These are phyloP conservation scores for Ceriops decandra DNA, from an alignment of 345 rosid genomes.

Conservation along the genomic window DNA sequence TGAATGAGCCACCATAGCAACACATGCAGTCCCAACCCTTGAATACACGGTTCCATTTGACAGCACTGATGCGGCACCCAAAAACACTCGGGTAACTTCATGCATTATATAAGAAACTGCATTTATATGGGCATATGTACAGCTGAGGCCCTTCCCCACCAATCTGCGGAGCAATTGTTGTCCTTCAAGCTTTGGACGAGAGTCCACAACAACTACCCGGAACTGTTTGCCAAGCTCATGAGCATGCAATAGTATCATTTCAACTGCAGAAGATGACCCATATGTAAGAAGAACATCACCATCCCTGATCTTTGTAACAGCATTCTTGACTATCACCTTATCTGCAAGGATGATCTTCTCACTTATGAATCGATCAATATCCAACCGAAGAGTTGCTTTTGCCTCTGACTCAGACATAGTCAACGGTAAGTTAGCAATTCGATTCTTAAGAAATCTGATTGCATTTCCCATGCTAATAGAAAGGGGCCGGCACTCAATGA, in stretches of 20 bases:
- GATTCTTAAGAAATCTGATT: constrained; percentile 67
- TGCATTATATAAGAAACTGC: constrained; percentile 92
- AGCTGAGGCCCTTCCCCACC: constrained; percentile 71
- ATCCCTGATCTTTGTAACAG: constrained; percentile 81
- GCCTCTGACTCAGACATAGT: constrained; percentile 70
- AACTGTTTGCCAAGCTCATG: constrained; percentile 80
- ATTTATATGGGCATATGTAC: constrained; percentile 86
- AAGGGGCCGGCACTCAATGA: constrained; percentile 85
- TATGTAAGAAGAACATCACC: constrained; percentile 95
- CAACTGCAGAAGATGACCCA: constrained; percentile 85
- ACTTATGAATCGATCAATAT: constrained; percentile 73
- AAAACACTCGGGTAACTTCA: constrained; percentile 86
- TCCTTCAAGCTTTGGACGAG: constrained; percentile 94
- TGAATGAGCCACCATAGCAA: constrained; percentile 95
- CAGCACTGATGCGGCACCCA: constrained; percentile 92
- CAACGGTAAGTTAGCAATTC: constrained; percentile 69
- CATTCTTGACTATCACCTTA: constrained; percentile 73
- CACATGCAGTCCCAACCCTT: constrained; percentile 90
- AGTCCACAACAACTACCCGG: constrained; percentile 85
- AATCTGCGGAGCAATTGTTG: constrained; percentile 77
- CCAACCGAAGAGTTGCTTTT: constrained; percentile 59
- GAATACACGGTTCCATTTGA: constrained; percentile 97
- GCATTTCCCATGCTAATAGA: constrained; percentile 96
- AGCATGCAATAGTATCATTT: constrained; percentile 81
- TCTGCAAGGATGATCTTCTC: constrained; percentile 82